Percentiles rank a stretch among this genome's conserved stretches.
phyloP scores from a whole-genome alignment of 2,329 filamentous ascomycete genomes.

The Paecilomyces variotii region DNA sequence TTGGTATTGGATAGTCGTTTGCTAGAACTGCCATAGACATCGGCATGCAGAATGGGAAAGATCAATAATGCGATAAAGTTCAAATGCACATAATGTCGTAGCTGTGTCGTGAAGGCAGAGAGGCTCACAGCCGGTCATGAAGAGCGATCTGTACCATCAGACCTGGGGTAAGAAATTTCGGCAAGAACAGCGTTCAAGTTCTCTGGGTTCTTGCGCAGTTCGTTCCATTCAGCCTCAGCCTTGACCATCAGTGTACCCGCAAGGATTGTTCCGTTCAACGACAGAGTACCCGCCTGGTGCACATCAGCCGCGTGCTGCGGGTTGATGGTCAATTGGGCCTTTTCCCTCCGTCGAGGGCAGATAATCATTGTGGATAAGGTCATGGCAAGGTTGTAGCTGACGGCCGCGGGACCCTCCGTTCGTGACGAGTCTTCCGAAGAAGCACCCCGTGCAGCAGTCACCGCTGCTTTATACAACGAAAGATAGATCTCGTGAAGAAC shows the following conservation, averaged over 20 bases:
- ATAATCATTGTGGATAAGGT: conserved; percentile 48
- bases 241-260: conserved; percentile 55
- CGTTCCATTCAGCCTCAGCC: conserved; percentile 45
- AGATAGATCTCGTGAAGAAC: conserved; percentile 31
- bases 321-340: conserved; percentile 31
- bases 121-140: not conserved
- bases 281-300: conserved; percentile 33
- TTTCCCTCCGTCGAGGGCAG: conserved; percentile 42
- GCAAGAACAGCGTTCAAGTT: conserved; percentile 37
- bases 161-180: conserved; percentile 32
- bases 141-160: not conserved
- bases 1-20: not conserved
- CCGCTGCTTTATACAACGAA: conserved; percentile 33
- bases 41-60: not conserved
- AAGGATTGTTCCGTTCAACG: conserved; percentile 50
- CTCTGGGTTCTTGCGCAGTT: conserved; percentile 33
- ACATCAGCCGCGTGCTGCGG: conserved; percentile 23
- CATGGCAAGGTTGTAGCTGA: conserved; percentile 54
- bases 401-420: conserved; percentile 32
- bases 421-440: conserved; percentile 14
- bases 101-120: not conserved
- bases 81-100: not conserved
- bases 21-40: not conserved
- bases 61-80: not conserved
- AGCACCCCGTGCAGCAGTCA: conserved; percentile 15